These are phyloP conservation scores for Colletotrichum australisinense DNA, from an alignment of 2,329 filamentous ascomycete species.

Conservation along the genomic window DNA sequence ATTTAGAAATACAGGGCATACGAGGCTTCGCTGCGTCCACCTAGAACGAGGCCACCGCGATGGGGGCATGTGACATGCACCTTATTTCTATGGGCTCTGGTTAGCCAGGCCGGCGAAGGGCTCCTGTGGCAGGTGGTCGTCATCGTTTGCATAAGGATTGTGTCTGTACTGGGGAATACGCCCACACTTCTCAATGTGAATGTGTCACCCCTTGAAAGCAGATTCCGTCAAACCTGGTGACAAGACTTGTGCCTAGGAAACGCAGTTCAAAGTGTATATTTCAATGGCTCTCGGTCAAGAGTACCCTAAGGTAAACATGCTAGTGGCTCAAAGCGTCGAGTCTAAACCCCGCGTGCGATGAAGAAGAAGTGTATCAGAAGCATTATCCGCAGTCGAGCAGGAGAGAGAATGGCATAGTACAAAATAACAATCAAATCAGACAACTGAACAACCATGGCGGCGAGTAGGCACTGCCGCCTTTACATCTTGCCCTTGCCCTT, in stretches of 20 bases:
- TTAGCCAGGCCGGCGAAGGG: not conserved
- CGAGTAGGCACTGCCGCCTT: not conserved
- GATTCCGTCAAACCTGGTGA: not conserved
- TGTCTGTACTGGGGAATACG: no score
- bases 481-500: conserved; percentile 57
- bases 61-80: not conserved
- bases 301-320: not conserved
- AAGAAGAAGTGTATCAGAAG: not conserved
- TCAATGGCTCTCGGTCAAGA: not conserved
- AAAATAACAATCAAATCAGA: not conserved
- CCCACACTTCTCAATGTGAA: not conserved
- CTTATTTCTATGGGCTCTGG: not conserved
- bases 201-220: not conserved
- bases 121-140: not conserved
- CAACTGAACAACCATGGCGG: conserved; percentile 25
- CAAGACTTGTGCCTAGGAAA: not conserved
- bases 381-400: conserved; percentile 11
- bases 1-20: not conserved
- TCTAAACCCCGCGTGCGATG: not conserved
- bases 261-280: not conserved
- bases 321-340: not conserved
- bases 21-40: not conserved
- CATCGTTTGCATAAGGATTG: not conserved
- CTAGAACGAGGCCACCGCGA: not conserved
- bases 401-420: not conserved